These are phyloP conservation scores for Alectoria sarmentosa DNA, from an alignment of 495 filamentous ascomycete species.

Conservation along the genomic window DNA sequence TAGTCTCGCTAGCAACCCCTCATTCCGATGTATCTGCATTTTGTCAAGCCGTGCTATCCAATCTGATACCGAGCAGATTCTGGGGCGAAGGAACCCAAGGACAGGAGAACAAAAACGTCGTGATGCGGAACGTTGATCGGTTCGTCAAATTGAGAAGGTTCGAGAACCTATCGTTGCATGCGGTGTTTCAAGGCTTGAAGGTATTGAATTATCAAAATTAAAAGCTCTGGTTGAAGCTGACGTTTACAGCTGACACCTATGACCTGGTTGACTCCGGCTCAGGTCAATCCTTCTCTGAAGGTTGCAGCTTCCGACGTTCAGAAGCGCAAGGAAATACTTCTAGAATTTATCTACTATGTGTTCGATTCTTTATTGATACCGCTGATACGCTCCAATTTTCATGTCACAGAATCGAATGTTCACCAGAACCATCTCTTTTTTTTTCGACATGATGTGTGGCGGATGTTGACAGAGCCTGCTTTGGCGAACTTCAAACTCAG, in stretches of 20 bases:
- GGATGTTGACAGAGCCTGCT: conserved; percentile 63
- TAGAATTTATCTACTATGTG: conserved; percentile 84
- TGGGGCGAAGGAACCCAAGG: conserved; percentile 56
- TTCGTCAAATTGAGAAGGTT: conserved; percentile 75
- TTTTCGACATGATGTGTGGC: conserved; percentile 93
- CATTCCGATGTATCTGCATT: conserved; percentile 73
- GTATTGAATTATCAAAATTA: conserved; percentile 35
- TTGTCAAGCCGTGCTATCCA: conserved; percentile 67
- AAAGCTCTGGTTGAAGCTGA: conserved; percentile 4
- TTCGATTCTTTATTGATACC: conserved; percentile 91
- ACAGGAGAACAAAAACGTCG: conserved; percentile 47
- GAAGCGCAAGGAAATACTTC: conserved; percentile 73
- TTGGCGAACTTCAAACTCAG: conserved; percentile 58
- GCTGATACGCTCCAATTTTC: conserved; percentile 78
- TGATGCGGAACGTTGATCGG: conserved; percentile 61
- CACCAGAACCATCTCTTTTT: conserved; percentile 83
- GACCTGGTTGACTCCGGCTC: conserved; percentile 61
- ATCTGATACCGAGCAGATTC: conserved; percentile 68
- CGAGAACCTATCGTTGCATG: conserved; percentile 73
- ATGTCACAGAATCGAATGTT: conserved; percentile 83
- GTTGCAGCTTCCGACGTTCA: conserved; percentile 61
- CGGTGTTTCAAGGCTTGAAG: conserved; percentile 70
- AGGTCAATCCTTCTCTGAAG: conserved; percentile 36
- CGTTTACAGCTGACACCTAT: conserved; percentile 51
- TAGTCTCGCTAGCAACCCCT: conserved; percentile 68